Evolutionary conservation across 2,329 filamentous ascomycete genomes (phyloP), one percentile per base, ranked within the genome.

Genomic region (Aaosphaeria pasadenensis): DNA sequence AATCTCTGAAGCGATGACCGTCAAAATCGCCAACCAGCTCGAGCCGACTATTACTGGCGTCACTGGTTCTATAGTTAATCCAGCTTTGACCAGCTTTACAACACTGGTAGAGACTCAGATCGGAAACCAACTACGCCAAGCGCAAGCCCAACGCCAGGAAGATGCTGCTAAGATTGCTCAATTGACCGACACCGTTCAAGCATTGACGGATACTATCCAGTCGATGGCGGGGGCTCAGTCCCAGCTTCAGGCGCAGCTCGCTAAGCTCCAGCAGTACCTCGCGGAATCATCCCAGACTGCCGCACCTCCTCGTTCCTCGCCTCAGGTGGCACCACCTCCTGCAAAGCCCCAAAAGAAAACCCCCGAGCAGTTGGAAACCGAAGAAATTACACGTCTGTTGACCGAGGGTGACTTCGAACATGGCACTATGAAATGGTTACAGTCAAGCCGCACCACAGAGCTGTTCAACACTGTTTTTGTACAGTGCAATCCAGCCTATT

Each of bases 1-100:
- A 5, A 82, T 96, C 46, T 81, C 86, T 4, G 89, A 95, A 45
- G 81, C 84, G 44, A 80, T 95, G 32, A 77, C 84, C 3, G 81
- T 82, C 55, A 83, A 81, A 43, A 79, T 96, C 30, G 75, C 82
- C 4, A 73, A 81, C 39, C 83, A 82, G 46, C 77, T 96, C 30
- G 87, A 95, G 60, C 80, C 80, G 30, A 77, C 94, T 17, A 49
- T 70, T n/a, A 74, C 82, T 2, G 86, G 88, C 1, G 76, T 83
- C 7, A 57, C 66, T 6, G 63, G 58, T 36, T 59, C 62, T 7
- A 76, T 90, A 54, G 79, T 87, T 11, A 75, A 80, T 40, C 81
- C 85, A 54, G 79, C 85, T 17, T 83, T 86, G 7, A 83, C 89
- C 58, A 85, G 84, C 54, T 77, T 89, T 43, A 78, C 84, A 6